Conservation (phyloP, 257 asterid species). For the Nemophila menziesii region DNA sequence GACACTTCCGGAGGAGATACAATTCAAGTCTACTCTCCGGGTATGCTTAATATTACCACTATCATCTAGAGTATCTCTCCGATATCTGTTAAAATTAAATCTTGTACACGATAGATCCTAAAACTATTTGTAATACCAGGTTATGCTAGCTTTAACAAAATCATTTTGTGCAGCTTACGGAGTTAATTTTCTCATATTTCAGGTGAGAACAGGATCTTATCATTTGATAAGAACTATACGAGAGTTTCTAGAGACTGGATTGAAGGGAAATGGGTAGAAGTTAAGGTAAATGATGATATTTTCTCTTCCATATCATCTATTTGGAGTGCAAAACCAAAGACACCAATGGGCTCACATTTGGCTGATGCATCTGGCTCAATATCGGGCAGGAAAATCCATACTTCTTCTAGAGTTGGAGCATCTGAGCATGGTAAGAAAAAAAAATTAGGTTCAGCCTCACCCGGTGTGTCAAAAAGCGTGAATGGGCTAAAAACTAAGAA, state of each 20-base stretch:
- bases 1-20: slow-evolving; percentile 12
- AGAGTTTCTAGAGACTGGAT: slow-evolving; percentile 61
- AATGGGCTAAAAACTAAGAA: slow-evolving; percentile 8
- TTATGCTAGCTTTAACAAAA: not conserved
- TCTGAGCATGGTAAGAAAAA: slow-evolving; percentile 6
- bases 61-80: not conserved
- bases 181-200: not conserved
- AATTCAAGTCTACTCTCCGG: slow-evolving; percentile 41
- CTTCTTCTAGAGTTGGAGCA: slow-evolving; percentile 4
- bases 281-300: slow-evolving; percentile 27
- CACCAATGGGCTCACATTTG: slow-evolving; percentile 7
- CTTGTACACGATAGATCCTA: not conserved
- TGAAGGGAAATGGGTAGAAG: slow-evolving; percentile 33
- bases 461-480: not conserved
- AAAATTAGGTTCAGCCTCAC: not conserved
- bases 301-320: slow-evolving; percentile 24
- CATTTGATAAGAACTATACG: slow-evolving; percentile 20
- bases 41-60: slow-evolving; percentile 10
- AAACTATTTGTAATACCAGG: not conserved
- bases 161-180: not conserved
- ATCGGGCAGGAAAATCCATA: slow-evolving; percentile 4
- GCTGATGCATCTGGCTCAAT: slow-evolving; percentile 7
- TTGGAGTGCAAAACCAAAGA: slow-evolving; percentile 5
- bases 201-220: slow-evolving; percentile 36
- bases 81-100: no score